phyloP scores from a whole-genome alignment of 73 alveolate species.

The Durusdinium trenchii region DNA sequence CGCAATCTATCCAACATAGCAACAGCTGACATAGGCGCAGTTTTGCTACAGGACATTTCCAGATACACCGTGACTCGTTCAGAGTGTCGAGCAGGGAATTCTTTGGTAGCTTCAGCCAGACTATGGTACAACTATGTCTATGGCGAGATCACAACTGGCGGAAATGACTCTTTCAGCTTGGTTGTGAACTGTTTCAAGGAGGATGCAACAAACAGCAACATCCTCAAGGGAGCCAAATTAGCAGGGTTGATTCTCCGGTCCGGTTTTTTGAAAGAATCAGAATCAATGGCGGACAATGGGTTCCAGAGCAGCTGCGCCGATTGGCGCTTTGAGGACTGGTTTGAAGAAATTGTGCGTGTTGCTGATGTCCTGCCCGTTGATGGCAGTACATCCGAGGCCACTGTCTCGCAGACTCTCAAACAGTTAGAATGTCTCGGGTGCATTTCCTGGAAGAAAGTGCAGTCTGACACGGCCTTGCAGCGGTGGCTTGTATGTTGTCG shows the following conservation, averaged over 20 bases:
- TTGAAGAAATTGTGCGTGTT: not conserved
- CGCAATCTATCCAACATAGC: not conserved
- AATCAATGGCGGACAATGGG: not conserved
- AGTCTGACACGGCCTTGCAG: not conserved
- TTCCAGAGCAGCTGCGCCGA: not conserved
- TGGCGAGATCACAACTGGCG: not conserved
- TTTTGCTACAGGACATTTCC: conserved; percentile 25
- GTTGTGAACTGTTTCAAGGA: not conserved
- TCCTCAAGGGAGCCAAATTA: not conserved
- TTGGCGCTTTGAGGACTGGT: not conserved
- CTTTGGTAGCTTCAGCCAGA: not conserved
- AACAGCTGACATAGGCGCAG: not conserved
- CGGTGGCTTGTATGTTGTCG: too few species aligned
- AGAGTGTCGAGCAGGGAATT: not conserved
- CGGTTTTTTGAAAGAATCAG: not conserved
- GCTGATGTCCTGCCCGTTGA: conserved; percentile 22
- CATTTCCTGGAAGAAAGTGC: not conserved
- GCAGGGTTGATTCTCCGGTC: conserved; percentile 18
- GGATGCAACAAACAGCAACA: not conserved
- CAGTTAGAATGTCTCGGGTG: conserved; percentile 30
- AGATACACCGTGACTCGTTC: not conserved
- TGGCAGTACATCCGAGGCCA: not conserved
- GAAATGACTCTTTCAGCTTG: not conserved
- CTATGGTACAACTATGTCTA: not conserved
- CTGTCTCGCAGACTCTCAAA: not conserved